Evolutionary conservation across 768 basidiomycete species (phyloP), one percentile per base, ranked within the genome.

Genomic region (Tylopilus cervinicoccineus): DNA sequence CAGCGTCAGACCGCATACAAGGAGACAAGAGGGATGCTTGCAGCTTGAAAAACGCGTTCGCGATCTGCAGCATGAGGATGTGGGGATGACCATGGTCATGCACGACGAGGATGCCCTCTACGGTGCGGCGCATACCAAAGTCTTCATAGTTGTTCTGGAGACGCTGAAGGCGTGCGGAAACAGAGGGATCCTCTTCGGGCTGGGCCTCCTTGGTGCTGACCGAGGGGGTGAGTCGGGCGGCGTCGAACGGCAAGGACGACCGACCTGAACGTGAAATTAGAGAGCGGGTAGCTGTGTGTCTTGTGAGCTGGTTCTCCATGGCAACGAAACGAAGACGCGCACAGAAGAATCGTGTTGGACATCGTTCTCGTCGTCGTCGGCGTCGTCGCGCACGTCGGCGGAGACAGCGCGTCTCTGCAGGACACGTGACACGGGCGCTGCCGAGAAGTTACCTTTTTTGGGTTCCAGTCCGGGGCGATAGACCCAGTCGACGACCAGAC

Each of bases 31-130:
- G 8, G 12, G 26, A 36, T n/a, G 74, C 87, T 60, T 59, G 93
- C 92, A 99, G 82, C 69, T 98, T 97, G 79, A 97, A 98, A 70
- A 98, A 99, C 14, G 93, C 93, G 66, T 96, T 97, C 19, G 94
- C 96, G 63, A 99, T 96, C 64, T 98, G 96, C 6, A 97, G 79
- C 86, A 98, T 93, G 56, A 99, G 81, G 52, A 98, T 92, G 61
- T 99, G 95, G 1, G 95, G 94, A 62, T 95, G 92, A 0, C 94
- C 95, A 58, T 97, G 94, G 65, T 97, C 93, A 69, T 96, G 91
- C 6, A 93, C 93, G 47, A 94, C 86, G 38, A 67, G 64, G 46
- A 67, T 68, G 8, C 75, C 92, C 62, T 96, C 94, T 8, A 96
- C 94, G 0, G 95, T 96, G 17, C 93, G 76, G 16, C 96, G 81